phyloP scores from a whole-genome alignment of 805 yeast genomes.

The Hanseniaspora osmophila region DNA sequence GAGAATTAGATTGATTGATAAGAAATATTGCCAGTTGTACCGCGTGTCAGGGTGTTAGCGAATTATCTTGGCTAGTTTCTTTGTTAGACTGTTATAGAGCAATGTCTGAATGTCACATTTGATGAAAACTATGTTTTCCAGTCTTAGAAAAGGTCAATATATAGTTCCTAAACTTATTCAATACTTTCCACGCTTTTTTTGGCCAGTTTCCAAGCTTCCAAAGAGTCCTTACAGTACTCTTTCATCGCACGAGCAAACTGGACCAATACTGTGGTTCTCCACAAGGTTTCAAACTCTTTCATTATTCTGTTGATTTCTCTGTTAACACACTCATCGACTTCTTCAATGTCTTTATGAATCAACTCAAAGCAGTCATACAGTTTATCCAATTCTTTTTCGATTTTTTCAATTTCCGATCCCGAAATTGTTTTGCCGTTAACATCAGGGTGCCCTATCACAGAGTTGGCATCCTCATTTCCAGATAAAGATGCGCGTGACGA shows the following conservation, averaged over 20 bases:
- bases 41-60: too few species aligned
- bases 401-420: constrained; percentile 19
- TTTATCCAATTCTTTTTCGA: constrained; percentile 25
- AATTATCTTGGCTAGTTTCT: too few species aligned
- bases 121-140: too few species aligned
- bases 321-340: constrained; percentile 23
- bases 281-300: constrained; percentile 16
- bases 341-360: constrained; percentile 23
- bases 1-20: too few species aligned
- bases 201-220: constrained; percentile 28
- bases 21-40: too few species aligned
- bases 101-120: too few species aligned
- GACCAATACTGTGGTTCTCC: constrained; percentile 15
- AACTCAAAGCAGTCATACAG: constrained; percentile 27
- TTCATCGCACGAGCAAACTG: constrained; percentile 21
- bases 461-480: too few species aligned
- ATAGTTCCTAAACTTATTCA: neutral
- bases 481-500: neutral
- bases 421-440: too few species aligned
- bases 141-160: too few species aligned
- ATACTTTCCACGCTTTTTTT: constrained; percentile 8
- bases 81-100: too few species aligned
- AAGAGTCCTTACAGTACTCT: constrained; percentile 25
- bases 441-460: too few species aligned
- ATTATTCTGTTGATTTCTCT: constrained; percentile 19